Evolutionary conservation across 2,329 filamentous ascomycete species (phyloP).

Genomic region (Xylaria sp.): DNA sequence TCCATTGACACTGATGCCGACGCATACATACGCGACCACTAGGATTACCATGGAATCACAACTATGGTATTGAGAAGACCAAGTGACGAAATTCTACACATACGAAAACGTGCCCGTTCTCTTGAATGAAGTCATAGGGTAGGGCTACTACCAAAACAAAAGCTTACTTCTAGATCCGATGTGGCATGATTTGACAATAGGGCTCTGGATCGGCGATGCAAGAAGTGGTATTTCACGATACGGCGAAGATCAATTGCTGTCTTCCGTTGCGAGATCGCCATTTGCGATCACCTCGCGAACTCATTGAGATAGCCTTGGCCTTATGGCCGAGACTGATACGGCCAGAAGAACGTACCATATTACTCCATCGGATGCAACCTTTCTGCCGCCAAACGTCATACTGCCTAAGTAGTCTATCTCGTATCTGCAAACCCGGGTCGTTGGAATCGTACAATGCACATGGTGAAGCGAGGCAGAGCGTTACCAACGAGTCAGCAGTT

Average conservation of each 20-base stretch:
- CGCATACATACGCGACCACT: too few species aligned
- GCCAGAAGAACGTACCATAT: not conserved
- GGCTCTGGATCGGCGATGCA: constrained; percentile 1
- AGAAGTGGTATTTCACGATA: constrained; percentile 3
- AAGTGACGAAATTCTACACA: not conserved
- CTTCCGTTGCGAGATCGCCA: not conserved
- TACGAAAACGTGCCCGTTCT: not conserved
- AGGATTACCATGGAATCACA: too few species aligned
- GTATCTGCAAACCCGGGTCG: constrained; percentile 16
- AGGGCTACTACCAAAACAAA: not conserved
- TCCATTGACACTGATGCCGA: too few species aligned
- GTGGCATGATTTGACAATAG: not conserved
- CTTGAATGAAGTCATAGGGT: constrained; percentile 19
- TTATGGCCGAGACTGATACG: not conserved
- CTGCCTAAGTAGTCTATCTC: constrained; percentile 10
- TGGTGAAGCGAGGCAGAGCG: not conserved
- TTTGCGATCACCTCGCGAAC: not conserved
- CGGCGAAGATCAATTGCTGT: constrained; percentile 19
- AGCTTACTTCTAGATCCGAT: not conserved
- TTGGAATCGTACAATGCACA: constrained; percentile 2
- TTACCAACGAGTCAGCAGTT: not conserved
- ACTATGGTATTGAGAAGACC: too few species aligned
- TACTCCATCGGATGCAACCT: not conserved
- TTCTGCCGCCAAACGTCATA: constrained; percentile 21
- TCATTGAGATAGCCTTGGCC: not conserved